Evolutionary conservation across 495 filamentous ascomycete genomes (phyloP).

Genomic region (Penicillium simplicissimum): DNA sequence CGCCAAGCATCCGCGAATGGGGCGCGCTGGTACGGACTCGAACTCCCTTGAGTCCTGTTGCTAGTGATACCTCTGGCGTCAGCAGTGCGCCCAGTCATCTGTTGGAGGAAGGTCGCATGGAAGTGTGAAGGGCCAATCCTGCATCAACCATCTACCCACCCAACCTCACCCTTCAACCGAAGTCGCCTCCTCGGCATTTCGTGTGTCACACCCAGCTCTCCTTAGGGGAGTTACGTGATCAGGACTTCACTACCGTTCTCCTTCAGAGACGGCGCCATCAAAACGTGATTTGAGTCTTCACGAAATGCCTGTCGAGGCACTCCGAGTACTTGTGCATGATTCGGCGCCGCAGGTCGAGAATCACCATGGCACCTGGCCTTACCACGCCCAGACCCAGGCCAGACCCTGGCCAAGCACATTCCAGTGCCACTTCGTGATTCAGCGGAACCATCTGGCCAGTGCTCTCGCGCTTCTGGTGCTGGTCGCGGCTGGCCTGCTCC

Average conservation of each 20-base stretch:
- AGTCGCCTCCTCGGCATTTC: background rate
- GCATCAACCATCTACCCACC: background rate
- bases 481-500: background rate
- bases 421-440: background rate
- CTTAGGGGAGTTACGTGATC: background rate
- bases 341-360: background rate
- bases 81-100: conserved; percentile 48
- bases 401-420: background rate
- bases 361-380: background rate
- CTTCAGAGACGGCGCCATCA: background rate
- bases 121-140: conserved; percentile 30
- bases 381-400: too few relatives aligned
- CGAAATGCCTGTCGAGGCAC: background rate
- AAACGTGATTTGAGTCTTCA: background rate
- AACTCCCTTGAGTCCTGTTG: conserved; percentile 26
- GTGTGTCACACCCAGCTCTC: background rate
- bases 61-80: conserved; percentile 43
- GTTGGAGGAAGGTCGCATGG: conserved; percentile 43
- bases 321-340: background rate
- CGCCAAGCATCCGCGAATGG: conserved; percentile 70
- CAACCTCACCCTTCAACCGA: background rate
- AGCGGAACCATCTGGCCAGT: background rate
- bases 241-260: background rate
- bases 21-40: conserved; percentile 39
- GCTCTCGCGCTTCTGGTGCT: background rate